Evolutionary conservation across 208 protist species (phyloP), one percentile per base, ranked within the genome.

Genomic region (Wallacemonas sp.): DNA sequence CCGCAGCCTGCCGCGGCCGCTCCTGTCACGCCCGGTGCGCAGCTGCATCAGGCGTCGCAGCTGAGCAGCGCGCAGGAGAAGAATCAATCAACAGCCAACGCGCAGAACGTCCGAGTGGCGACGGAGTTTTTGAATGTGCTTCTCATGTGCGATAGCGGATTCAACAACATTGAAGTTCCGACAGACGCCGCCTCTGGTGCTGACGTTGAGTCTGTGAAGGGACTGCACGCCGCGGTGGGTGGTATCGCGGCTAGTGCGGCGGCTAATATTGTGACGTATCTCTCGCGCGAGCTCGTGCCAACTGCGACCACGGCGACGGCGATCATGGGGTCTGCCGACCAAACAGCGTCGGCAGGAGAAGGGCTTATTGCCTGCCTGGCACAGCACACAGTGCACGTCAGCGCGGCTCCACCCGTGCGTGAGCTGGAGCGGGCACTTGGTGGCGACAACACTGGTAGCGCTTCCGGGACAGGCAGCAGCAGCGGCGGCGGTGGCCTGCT

Each of bases 61-160:
- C 22, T 68, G n/a, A 39, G 21, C 14, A 21, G 8, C 14, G 44
- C 12, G 19, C 46, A 30, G 27, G 44, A 62, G 24, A 44, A 28
- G 56, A 6, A 31, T 17, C 56, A 62, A 24, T 19, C 34, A 9
- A 47, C 36, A 30, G 26, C 27, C n/a, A 59, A 46, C 27, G 49
- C 45, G 4, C 28, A 44, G 24, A 60, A 76, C 51, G 65, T 66
- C 2, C 66, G 56, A 24, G 41, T 49, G 14, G 51, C 68, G 3
- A 62, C 39, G 21, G 62, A 75, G 41, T 56, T 84, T 22, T 68
- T 88, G 17, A 53, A 71, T 19, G 34, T 83, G 24, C 70, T 88
- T 51, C 59, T 80, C 17, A 51, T 68, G 53, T 84, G 78, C 49
- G 66, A 84, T 59, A 84, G 82, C 59, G 75, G 75, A 31, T 77